Conservation (phyloP, 75 land plant species). For the Sequoiadendron giganteum region DNA sequence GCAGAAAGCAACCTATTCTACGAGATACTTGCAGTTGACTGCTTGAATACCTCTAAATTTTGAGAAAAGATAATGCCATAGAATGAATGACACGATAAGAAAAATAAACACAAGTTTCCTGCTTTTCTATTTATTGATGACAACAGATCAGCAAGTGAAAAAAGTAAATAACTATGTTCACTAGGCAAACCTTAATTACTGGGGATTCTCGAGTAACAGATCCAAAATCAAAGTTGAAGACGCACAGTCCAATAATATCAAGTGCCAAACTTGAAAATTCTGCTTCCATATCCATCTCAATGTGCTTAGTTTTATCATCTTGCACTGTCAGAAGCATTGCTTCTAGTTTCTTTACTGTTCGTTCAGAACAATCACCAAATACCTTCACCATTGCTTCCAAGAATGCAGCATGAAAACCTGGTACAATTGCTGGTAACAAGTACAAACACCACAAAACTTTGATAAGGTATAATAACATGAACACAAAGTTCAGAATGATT, state of each 20-base stretch:
- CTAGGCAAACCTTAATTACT: slow-evolving; percentile 67
- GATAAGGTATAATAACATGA: neutral
- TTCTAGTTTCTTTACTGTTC: slow-evolving; percentile 67
- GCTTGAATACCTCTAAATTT: neutral
- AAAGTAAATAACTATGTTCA: neutral
- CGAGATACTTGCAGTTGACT: neutral
- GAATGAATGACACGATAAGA: neutral
- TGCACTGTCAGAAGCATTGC: slow-evolving; percentile 37
- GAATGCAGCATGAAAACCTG: slow-evolving; percentile 89
- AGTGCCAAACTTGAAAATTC: slow-evolving; percentile 96
- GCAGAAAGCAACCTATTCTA: neutral
- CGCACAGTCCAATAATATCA: slow-evolving; percentile 94
- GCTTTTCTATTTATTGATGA: neutral
- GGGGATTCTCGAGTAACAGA: slow-evolving; percentile 96
- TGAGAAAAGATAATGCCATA: neutral
- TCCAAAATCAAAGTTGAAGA: slow-evolving; percentile 99
- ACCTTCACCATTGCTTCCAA: slow-evolving; percentile 91
- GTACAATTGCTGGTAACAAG: slow-evolving; percentile 75
- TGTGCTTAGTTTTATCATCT: slow-evolving; percentile 21
- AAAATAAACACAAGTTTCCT: neutral
- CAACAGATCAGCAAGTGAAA: neutral
- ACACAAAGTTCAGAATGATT: neutral
- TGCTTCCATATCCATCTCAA: slow-evolving; percentile 93
- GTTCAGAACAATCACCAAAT: slow-evolving; percentile 73
- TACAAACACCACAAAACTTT: neutral